Percentiles rank a stretch among this genome's conserved stretches.
phyloP scores from a whole-genome alignment of 2,329 filamentous ascomycete species.

The Daldinia sp. region DNA sequence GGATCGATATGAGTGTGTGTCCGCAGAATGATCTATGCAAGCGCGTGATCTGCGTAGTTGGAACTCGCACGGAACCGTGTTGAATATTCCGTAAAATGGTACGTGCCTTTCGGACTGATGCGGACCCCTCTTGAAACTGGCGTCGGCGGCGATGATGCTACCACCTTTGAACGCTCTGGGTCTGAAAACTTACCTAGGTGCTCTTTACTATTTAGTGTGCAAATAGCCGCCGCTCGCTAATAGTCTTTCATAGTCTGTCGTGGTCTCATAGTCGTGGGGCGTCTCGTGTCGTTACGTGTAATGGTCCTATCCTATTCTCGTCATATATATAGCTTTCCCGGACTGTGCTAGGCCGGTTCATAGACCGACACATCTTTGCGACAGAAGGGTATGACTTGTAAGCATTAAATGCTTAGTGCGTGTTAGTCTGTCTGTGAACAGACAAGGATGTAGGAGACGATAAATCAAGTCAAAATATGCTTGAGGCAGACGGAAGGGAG shows the following conservation, averaged over 20 bases:
- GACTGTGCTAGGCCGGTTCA: constrained; percentile 14
- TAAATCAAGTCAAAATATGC: constrained; percentile 12
- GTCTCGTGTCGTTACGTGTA: neutral
- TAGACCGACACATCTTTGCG: constrained; percentile 15
- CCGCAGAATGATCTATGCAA: constrained; percentile 19
- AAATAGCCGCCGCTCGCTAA: neutral
- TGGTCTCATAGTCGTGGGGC: constrained; percentile 6
- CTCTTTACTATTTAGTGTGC: constrained; percentile 5
- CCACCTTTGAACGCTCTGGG: constrained; percentile 6
- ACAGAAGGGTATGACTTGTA: constrained; percentile 20
- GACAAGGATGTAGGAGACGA: constrained; percentile 27
- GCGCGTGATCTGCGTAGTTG: constrained; percentile 29
- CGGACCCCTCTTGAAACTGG: constrained; percentile 20
- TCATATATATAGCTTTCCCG: constrained; percentile 4
- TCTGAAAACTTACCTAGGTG: constrained; percentile 28
- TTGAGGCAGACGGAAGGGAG: constrained; percentile 9
- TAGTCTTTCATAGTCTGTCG: constrained; percentile 1
- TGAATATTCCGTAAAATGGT: constrained; percentile 27
- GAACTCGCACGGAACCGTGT: constrained; percentile 27
- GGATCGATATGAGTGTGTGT: constrained; percentile 25
- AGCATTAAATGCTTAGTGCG: constrained; percentile 10
- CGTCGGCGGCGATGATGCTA: constrained; percentile 21
- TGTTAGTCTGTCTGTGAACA: constrained; percentile 13
- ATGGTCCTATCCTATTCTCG: constrained; percentile 9
- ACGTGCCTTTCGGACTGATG: constrained; percentile 2